Percentiles rank a stretch among this genome's conserved stretches.
These are phyloP conservation scores for Beauveria medogensis DNA, from an alignment of 2,329 filamentous ascomycete species.

Conservation along the genomic window DNA sequence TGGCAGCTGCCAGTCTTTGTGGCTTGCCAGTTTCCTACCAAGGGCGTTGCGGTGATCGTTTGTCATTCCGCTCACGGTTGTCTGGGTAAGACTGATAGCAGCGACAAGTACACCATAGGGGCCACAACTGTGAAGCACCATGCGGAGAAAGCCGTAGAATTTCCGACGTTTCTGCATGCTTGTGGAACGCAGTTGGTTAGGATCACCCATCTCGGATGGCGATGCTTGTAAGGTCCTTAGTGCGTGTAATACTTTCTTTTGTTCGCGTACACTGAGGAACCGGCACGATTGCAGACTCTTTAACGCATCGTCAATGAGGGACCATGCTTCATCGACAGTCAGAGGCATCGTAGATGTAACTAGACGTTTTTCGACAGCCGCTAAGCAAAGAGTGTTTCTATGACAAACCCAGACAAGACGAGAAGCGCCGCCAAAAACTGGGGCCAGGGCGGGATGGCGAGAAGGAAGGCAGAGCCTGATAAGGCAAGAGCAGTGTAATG, in stretches of 20 bases:
- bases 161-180: background rate
- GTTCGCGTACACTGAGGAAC: background rate
- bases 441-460: background rate
- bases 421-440: background rate
- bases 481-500: background rate
- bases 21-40: background rate
- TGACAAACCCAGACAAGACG: background rate
- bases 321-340: background rate
- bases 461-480: background rate
- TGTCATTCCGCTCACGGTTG: background rate
- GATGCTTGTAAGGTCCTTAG: background rate
- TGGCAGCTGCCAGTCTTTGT: background rate
- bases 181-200: background rate
- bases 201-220: background rate
- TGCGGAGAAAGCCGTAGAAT: constrained; percentile 1
- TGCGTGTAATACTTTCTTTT: background rate
- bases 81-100: background rate
- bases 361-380: background rate
- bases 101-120: background rate
- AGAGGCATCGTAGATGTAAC: background rate
- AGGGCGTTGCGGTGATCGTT: background rate
- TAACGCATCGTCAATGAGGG: background rate
- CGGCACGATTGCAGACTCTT: background rate
- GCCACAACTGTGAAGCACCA: background rate
- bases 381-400: background rate